Evolutionary conservation across 495 filamentous ascomycete genomes (phyloP).

Genomic region (Lindgomyces ingoldianus): DNA sequence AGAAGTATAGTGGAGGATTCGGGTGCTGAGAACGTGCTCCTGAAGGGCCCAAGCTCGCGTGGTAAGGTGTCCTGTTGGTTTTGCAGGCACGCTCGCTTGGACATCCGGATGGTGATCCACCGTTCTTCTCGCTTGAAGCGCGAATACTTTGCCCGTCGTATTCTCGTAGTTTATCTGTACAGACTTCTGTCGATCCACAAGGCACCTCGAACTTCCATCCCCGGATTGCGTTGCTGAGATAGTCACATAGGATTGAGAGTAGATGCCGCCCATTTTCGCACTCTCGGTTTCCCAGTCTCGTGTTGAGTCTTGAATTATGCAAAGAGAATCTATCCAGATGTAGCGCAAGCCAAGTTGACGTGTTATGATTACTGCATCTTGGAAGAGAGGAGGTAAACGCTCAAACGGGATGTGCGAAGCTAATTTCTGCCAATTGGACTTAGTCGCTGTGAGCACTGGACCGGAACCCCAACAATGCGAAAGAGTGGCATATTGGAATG

Average conservation of each 20-base stretch:
- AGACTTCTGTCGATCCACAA: slow-evolving; percentile 14
- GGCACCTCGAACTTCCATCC: slow-evolving; percentile 13
- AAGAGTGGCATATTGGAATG: slow-evolving; percentile 2
- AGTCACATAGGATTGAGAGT: slow-evolving; percentile 19
- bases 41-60: slow-evolving; percentile 35
- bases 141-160: slow-evolving; percentile 17
- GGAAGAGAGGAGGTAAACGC: slow-evolving; percentile 3
- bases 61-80: slow-evolving; percentile 11
- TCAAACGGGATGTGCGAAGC: slow-evolving; percentile 7
- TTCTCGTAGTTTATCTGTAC: slow-evolving; percentile 21
- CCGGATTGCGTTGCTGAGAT: slow-evolving; percentile 16
- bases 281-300: slow-evolving; percentile 22
- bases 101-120: slow-evolving; percentile 18
- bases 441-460: neutral
- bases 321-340: slow-evolving; percentile 24
- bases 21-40: slow-evolving; percentile 29
- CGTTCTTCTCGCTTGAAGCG: slow-evolving; percentile 10
- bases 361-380: slow-evolving; percentile 4
- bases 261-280: slow-evolving; percentile 30
- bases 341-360: slow-evolving; percentile 13
- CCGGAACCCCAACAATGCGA: slow-evolving; percentile 12
- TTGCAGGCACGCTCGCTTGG: slow-evolving; percentile 4
- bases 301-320: slow-evolving; percentile 21
- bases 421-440: neutral
- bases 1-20: slow-evolving; percentile 32